Base-by-base conservation (phyloP, 495 filamentous ascomycete genomes). In the Penicillium steckii region DNA sequence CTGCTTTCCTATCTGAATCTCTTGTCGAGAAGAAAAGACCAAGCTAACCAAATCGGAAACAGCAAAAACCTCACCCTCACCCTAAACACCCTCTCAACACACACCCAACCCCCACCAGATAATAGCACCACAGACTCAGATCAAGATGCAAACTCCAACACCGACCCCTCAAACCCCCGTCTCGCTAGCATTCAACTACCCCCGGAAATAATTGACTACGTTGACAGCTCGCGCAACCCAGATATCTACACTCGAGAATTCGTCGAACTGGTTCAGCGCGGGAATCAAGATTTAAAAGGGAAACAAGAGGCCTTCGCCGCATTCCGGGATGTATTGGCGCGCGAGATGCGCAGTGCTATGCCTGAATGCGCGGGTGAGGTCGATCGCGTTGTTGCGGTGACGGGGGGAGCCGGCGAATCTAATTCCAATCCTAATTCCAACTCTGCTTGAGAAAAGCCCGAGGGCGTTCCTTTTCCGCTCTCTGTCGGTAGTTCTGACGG, bases 191-290 rank as follows among this genome's bases (percentile, higher is more conserved):
- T 72, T 48, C 77, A 80, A 17, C 79, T 97, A 22, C 93, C 94
- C 2, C 84, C 86, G n/a, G 92, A 96, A 57, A 84, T 98, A 9
- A 88, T 97, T 62, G 79, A 87, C 53, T 99, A 99, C 74, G 89
- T 99, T 44, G 91, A 97, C 68, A 80, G 87, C 46, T 85, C 90
- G 10, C 87, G 94, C 38, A 99, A 99, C 73, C 94, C 94, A 12
- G 93, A 97, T 67, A 96, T 99, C 71, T 99, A 97, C 77, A 97
- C 93, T 46, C 82, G 94, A 30, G 92, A 97, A 74, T 96, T 97
- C 62, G 91, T 97, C 41, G 95, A 98, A 83, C 76, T 90, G 17
- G 89, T 90, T 19, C 82, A 93, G 67, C 80, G 85, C 55, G 77
- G 81, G 26, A 97, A 97, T 66, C 92, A 96, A 73, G 78, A 86